Evolutionary conservation across 2,329 filamentous ascomycete genomes (phyloP).

Genomic region (Emergomyces pasteurianus): DNA sequence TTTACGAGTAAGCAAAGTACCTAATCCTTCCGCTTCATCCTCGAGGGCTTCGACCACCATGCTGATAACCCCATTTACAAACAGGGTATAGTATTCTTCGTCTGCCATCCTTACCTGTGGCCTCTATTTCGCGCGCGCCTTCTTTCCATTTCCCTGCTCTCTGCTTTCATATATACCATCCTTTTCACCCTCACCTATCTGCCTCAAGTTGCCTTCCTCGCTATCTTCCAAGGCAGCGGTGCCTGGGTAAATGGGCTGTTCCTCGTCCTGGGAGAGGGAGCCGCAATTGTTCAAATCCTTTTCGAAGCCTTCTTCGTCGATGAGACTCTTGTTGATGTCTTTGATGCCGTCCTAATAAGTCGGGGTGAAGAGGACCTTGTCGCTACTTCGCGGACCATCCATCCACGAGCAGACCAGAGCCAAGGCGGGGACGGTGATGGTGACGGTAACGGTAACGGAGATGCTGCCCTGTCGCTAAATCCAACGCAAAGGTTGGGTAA

Average conservation of each 20-base stretch:
- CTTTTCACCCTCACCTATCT: conserved; percentile 83
- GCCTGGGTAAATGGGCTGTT: conserved; percentile 88
- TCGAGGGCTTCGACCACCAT: neutral
- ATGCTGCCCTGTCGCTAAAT: conserved; percentile 26
- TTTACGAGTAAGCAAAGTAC: conserved; percentile 28
- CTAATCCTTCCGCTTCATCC: neutral
- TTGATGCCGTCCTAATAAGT: conserved; percentile 74
- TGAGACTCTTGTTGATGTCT: conserved; percentile 66
- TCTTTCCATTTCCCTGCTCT: conserved; percentile 70
- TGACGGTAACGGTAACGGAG: neutral
- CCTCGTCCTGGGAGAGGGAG: conserved; percentile 60
- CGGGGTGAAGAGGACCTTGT: conserved; percentile 55
- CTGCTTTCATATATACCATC: conserved; percentile 67
- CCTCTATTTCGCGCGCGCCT: conserved; percentile 68
- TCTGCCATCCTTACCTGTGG: conserved; percentile 64
- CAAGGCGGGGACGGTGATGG: conserved; percentile 1
- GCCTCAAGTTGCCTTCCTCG: conserved; percentile 78
- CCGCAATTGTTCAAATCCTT: conserved; percentile 49
- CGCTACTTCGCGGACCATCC: conserved; percentile 52
- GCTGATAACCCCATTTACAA: neutral
- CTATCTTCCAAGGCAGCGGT: conserved; percentile 71
- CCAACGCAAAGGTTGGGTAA: conserved; percentile 73
- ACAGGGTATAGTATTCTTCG: conserved; percentile 72
- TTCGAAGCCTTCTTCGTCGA: conserved; percentile 77
- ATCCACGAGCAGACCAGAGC: conserved; percentile 46